Conservation (phyloP, 2,329 filamentous ascomycete species). For the Hysterium pulicare region DNA sequence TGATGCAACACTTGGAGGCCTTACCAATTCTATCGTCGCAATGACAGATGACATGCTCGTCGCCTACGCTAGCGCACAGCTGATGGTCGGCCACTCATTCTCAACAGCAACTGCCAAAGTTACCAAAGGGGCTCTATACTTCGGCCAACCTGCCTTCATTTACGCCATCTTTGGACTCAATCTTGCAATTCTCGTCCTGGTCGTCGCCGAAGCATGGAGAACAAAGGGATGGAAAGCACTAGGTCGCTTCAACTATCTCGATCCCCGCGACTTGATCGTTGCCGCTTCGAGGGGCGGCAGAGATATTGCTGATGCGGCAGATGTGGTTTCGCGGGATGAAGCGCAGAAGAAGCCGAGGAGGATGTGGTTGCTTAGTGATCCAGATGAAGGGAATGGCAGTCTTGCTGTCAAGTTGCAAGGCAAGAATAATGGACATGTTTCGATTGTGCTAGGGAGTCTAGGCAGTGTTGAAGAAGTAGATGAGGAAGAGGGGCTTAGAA, state of each 20-base stretch:
- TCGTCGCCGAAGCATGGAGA: constrained; percentile 20
- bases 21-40: constrained; percentile 1
- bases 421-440: too few species aligned
- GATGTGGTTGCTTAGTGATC: constrained; percentile 23
- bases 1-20: background rate
- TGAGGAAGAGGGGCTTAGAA: too few species aligned
- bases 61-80: constrained; percentile 31
- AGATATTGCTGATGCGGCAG: constrained; percentile 15
- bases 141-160: constrained; percentile 26
- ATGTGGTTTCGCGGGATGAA: background rate
- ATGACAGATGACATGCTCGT: constrained; percentile 16
- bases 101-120: constrained; percentile 15
- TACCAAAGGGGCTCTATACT: constrained; percentile 17
- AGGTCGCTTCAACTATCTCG: constrained; percentile 26
- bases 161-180: constrained; percentile 29
- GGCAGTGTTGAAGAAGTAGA: too few species aligned
- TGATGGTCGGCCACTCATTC: constrained; percentile 26
- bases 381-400: constrained; percentile 22
- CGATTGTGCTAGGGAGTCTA: too few species aligned
- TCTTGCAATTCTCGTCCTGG: constrained; percentile 18
- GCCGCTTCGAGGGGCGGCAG: constrained; percentile 16
- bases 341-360: constrained; percentile 8
- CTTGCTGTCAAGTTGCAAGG: constrained; percentile 20
- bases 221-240: constrained; percentile 22
- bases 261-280: constrained; percentile 26